phyloP scores from a whole-genome alignment of 768 basidiomycete genomes.

The Tylopilus sp. region DNA sequence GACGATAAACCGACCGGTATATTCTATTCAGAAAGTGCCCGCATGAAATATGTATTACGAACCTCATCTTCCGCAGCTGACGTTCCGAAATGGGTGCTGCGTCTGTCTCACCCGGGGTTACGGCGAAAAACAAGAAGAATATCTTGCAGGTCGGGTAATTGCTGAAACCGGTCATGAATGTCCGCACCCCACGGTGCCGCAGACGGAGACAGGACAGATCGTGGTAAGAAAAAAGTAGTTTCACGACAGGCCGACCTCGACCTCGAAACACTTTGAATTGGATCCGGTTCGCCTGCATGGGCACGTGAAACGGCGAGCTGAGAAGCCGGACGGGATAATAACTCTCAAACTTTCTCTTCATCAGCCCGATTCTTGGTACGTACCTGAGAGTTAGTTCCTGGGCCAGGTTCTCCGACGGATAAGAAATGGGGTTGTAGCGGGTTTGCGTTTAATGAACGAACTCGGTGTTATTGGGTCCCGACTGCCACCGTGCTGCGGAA shows the following conservation, averaged over 20 bases:
- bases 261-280: not conserved
- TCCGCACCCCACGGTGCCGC: not conserved
- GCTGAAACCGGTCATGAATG: not conserved
- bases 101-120: constrained; percentile 1
- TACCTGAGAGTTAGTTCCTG: not conserved
- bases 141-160: not conserved
- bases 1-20: not conserved
- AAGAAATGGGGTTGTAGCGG: not conserved
- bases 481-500: no score
- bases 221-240: not conserved
- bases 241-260: not conserved
- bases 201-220: not conserved
- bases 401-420: not conserved
- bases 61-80: not conserved
- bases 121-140: not conserved
- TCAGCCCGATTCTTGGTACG: not conserved
- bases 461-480: no score
- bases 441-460: not conserved
- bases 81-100: not conserved
- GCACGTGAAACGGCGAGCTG: not conserved
- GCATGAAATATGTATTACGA: not conserved
- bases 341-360: no score
- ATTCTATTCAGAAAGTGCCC: not conserved
- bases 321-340: no score
- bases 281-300: not conserved